Conservation (phyloP, 495 filamentous ascomycete species). For the Polyplosphaeria fusca region DNA sequence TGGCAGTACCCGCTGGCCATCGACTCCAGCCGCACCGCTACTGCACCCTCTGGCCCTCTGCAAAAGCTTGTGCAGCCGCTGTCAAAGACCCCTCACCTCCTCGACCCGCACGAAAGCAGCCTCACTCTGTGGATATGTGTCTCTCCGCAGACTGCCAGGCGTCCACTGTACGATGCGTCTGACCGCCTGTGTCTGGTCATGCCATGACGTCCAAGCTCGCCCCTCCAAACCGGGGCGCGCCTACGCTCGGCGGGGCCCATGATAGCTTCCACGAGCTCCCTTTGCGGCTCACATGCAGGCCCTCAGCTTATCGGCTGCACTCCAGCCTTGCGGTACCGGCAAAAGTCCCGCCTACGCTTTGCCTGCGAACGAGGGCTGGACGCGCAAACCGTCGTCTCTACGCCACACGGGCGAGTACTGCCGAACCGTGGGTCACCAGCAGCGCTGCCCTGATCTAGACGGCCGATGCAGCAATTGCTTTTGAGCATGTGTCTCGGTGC, state of each 20-base stretch:
- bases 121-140: no score
- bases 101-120: neutral
- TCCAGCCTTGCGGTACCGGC: neutral
- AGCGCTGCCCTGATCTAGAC: neutral
- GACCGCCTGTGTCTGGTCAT: no score
- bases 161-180: no score
- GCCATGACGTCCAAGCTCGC: neutral
- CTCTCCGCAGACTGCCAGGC: no score
- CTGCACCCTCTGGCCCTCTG: neutral
- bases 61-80: neutral
- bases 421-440: neutral
- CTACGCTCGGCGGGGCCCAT: neutral
- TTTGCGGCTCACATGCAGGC: constrained; percentile 1
- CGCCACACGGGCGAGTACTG: no score
- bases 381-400: no score
- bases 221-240: neutral
- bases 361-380: no score
- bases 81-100: neutral
- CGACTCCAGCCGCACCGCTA: neutral
- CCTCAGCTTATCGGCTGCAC: neutral
- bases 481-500: no score
- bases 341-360: no score
- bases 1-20: neutral
- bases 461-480: no score
- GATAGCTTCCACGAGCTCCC: neutral